Percentiles rank a stretch among this genome's conserved stretches.
Conservation (phyloP, 345 rosid species). For the Bruguiera sexangula region DNA sequence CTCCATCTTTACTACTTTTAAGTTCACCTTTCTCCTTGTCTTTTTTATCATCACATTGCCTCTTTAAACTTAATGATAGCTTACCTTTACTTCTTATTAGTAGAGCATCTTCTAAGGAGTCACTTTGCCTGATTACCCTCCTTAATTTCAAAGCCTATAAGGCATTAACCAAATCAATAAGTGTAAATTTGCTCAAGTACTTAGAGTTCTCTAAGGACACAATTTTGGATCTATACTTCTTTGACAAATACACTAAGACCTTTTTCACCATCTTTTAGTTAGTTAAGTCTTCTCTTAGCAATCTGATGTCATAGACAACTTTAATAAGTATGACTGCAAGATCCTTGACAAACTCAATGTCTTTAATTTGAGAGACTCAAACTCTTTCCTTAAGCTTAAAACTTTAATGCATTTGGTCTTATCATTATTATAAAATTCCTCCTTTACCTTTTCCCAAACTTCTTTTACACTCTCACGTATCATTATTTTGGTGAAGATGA, state of each 20-base stretch:
- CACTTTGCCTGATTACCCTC: neutral
- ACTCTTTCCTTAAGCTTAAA: neutral
- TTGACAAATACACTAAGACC: neutral
- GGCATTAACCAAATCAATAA: neutral
- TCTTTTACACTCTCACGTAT: too few relatives aligned
- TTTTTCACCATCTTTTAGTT: neutral
- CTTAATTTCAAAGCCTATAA: neutral
- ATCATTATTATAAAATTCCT: too few relatives aligned
- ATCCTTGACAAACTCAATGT: neutral
- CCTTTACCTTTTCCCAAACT: too few relatives aligned
- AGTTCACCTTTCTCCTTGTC: too few relatives aligned
- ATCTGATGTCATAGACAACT: neutral
- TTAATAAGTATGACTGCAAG: neutral
- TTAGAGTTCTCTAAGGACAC: neutral
- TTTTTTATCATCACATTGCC: too few relatives aligned
- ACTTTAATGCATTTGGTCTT: too few relatives aligned
- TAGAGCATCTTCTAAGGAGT: neutral
- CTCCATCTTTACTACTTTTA: too few relatives aligned
- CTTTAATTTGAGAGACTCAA: neutral
- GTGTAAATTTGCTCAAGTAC: neutral
- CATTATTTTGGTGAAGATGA: neutral
- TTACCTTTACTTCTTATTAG: too few relatives aligned
- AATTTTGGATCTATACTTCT: neutral
- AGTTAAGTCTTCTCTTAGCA: neutral
- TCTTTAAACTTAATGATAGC: too few relatives aligned